Evolutionary conservation across 1,139 yeast genomes (phyloP).

Genomic region (Protomyces inundatus): DNA sequence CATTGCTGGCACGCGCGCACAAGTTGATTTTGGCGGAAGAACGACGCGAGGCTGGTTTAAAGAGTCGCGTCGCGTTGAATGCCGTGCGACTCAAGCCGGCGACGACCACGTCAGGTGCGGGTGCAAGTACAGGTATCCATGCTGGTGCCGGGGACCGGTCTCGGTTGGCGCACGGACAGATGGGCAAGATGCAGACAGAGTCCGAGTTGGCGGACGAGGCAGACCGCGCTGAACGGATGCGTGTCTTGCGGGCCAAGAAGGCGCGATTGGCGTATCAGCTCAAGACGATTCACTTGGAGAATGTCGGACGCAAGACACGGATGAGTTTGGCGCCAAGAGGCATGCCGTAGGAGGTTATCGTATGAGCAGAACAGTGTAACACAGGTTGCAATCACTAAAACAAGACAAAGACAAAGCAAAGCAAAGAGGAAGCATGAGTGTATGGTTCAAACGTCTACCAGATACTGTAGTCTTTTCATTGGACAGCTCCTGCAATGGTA

Average conservation of each 20-base stretch:
- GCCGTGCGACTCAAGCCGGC: slow-evolving; percentile 26
- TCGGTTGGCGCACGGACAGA: background rate
- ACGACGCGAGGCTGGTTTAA: slow-evolving; percentile 18
- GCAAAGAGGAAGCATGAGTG: background rate
- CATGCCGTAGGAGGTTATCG: background rate
- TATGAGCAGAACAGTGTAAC: no score
- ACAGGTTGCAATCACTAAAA: background rate
- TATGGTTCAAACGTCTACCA: background rate
- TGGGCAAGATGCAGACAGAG: no score
- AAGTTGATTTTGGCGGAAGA: slow-evolving; percentile 10
- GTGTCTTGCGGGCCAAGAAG: slow-evolving; percentile 7
- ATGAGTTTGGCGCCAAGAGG: slow-evolving; percentile 20
- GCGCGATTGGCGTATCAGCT: slow-evolving; percentile 25
- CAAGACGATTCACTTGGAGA: slow-evolving; percentile 15
- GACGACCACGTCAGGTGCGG: background rate
- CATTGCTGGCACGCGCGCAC: slow-evolving; percentile 25
- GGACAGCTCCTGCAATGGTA: no score
- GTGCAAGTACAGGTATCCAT: background rate
- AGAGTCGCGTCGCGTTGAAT: slow-evolving; percentile 21
- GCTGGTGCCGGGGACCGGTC: background rate
- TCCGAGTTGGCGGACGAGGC: background rate
- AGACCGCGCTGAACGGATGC: slow-evolving; percentile 13
- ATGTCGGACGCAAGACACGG: slow-evolving; percentile 18
- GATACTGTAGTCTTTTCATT: background rate
- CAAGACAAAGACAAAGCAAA: background rate